These are phyloP conservation scores for Penicillium sp. DNA, from an alignment of 2,329 filamentous ascomycete genomes.

Conservation along the genomic window DNA sequence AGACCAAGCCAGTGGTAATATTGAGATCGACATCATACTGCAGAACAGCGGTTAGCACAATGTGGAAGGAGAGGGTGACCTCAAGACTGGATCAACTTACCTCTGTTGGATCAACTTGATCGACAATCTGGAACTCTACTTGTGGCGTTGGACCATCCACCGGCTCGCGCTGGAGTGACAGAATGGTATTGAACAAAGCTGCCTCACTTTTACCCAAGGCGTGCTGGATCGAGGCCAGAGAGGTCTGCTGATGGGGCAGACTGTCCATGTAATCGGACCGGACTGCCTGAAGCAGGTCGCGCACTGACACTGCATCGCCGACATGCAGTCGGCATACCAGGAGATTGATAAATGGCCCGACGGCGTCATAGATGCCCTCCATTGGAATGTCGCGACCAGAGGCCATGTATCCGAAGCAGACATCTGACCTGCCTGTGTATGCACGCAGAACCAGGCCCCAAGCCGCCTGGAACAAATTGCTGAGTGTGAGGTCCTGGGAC, in stretches of 20 bases:
- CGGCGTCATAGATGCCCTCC: slow-evolving; percentile 33
- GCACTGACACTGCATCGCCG: background rate
- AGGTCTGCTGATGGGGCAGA: slow-evolving; percentile 5
- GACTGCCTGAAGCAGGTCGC: background rate
- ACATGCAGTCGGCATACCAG: slow-evolving; percentile 12
- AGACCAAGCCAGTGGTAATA: background rate
- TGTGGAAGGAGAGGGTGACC: background rate
- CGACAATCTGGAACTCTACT: background rate
- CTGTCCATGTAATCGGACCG: slow-evolving; percentile 8
- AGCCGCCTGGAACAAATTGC: background rate
- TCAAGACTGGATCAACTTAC: background rate
- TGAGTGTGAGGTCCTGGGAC: background rate
- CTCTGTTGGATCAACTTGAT: background rate
- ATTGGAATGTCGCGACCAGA: slow-evolving; percentile 40
- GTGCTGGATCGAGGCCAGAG: background rate
- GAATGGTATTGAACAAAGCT: background rate
- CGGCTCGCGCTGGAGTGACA: background rate
- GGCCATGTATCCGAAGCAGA: slow-evolving; percentile 43
- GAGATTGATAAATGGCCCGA: slow-evolving; percentile 30
- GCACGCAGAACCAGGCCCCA: background rate
- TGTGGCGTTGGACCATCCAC: background rate
- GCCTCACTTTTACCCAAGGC: background rate
- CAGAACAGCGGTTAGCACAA: background rate
- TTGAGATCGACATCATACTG: slow-evolving; percentile 3
- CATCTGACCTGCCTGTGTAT: slow-evolving; percentile 26